phyloP scores from a whole-genome alignment of 495 filamentous ascomycete genomes.

The Aspergillus diversus region DNA sequence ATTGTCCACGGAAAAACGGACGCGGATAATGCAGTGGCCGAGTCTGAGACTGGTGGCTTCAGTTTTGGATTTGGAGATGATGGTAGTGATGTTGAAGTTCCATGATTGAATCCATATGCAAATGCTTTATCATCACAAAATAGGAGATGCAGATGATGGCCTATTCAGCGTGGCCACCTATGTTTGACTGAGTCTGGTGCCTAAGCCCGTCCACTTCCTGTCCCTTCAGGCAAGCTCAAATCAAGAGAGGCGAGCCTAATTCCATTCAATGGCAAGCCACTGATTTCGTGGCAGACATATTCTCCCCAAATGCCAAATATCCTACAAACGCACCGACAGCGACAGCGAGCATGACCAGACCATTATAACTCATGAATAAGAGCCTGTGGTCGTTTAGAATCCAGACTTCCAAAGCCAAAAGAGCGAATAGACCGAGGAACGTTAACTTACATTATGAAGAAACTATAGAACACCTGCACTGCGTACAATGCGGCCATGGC shows the following conservation, averaged over 20 bases:
- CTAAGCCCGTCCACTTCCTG: not conserved
- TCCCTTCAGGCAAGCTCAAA: not conserved
- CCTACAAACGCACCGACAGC: slow-evolving; percentile 87
- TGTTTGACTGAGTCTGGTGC: not conserved
- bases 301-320: slow-evolving; percentile 77
- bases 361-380: slow-evolving; percentile 99
- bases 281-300: slow-evolving; percentile 72
- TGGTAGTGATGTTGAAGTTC: slow-evolving; percentile 60
- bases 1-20: slow-evolving; percentile 57
- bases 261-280: slow-evolving; percentile 80
- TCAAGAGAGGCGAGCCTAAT: slow-evolving; percentile 1
- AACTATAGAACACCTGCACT: slow-evolving; percentile 95
- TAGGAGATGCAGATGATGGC: not conserved
- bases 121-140: slow-evolving; percentile 1
- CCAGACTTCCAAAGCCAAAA: not conserved
- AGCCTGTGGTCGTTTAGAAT: slow-evolving; percentile 63
- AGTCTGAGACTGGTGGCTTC: slow-evolving; percentile 62
- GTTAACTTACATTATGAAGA: slow-evolving; percentile 96
- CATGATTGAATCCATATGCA: slow-evolving; percentile 33
- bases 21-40: slow-evolving; percentile 42
- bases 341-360: slow-evolving; percentile 92
- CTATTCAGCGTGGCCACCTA: not conserved
- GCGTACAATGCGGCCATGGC: slow-evolving; percentile 85
- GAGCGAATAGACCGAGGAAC: not conserved
- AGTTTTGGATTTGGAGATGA: slow-evolving; percentile 81